Conservation (phyloP, 164 flowering plant species). For the Vitis rupestris region DNA sequence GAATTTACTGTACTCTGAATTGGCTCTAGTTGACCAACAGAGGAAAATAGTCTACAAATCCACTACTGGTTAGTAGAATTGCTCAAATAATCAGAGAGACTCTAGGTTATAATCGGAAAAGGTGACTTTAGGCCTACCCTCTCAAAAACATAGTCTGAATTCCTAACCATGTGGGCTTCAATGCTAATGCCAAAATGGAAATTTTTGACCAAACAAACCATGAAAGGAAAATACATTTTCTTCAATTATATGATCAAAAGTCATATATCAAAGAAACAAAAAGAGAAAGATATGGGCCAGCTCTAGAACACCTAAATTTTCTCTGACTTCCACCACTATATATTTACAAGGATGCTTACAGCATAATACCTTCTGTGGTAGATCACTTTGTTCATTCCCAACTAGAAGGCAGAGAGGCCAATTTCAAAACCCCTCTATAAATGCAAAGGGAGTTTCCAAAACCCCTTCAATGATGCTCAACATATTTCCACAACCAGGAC, state of each 20-base stretch:
- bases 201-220: not conserved
- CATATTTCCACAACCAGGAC: not conserved
- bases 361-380: not conserved
- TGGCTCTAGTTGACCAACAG: not conserved
- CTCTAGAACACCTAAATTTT: not conserved
- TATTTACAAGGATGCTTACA: not conserved
- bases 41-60: not conserved
- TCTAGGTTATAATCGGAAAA: not conserved
- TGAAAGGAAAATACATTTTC: not conserved
- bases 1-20: too few species aligned
- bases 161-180: not conserved
- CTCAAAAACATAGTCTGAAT: not conserved
- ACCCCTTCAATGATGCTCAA: constrained; percentile 3
- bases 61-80: not conserved
- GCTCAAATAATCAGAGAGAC: not conserved
- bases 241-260: not conserved
- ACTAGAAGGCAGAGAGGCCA: not conserved
- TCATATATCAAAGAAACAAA: not conserved
- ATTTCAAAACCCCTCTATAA: constrained; percentile 1
- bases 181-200: not conserved
- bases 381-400: constrained; percentile 1
- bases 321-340: not conserved
- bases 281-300: not conserved
- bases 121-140: not conserved
- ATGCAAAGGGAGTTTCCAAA: not conserved